Base-by-base conservation (phyloP, 768 basidiomycete species). In the Tubosaeta sp. region DNA sequence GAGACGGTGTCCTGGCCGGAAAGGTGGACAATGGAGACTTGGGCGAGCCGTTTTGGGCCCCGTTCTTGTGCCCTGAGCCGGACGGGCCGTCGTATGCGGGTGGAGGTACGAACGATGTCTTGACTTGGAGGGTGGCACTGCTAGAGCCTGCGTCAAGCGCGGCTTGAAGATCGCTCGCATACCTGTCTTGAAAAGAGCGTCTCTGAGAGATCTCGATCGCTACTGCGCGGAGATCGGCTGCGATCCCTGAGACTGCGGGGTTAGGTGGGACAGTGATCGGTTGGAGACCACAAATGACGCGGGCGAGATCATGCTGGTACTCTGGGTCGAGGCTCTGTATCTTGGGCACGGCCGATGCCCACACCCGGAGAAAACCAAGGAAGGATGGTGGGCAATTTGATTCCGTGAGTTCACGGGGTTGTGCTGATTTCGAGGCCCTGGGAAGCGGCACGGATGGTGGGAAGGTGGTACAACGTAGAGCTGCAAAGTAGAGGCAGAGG, bases 121-220 rank as follows among this genome's bases (percentile, higher is more conserved):
- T 81, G 6, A 66, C 63, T 47, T 74, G 72, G 16, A 69, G 59
- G 1, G 65, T 58, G 3, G 70, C 51, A 21, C 65, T 65, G 0
- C 65, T 55, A 0, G 45, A 53, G 3, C 86, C 84, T 0, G 83
- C 77, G 58, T 92, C 88, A 39, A 94, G 72, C 0, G 87, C 90
- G 2, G 84, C 86, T 62, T 93, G 89, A 3, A 94, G 67, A 64
- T 89, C 91, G 1, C 68, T 59, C 0, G 81, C 82, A 59, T 87
- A 93, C 9, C 87, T 73, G 55, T 89, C 82, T 65, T 94, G 91
- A 69, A 94, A 94, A 0, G 86, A 84, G 19, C 91, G 72, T 5
- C 91, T 69, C 67, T 90, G 89, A 49, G 86, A 86, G 55, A 94
- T 91, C 61, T 93, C 91, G 43, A 94, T 90, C 0, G 89, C 87